phyloP scores from a whole-genome alignment of 2,329 filamentous ascomycete genomes.

The Paraconiothyrium brasiliense region DNA sequence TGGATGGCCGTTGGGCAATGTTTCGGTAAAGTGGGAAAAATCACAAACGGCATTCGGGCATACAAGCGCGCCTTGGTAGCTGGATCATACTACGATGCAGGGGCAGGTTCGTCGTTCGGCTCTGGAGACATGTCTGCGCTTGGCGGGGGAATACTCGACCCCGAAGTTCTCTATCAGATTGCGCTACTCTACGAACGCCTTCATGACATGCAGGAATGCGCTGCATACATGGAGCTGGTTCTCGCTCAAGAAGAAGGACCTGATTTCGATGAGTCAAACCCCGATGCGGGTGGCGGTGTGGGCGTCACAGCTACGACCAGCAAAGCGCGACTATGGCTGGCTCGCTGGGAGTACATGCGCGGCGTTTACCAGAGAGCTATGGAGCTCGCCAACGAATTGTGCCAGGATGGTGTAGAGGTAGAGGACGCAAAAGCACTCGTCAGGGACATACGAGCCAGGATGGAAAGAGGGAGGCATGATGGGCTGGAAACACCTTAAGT shows the following conservation, averaged over 20 bases:
- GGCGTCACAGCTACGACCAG: constrained; percentile 92
- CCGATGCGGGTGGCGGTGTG: constrained; percentile 66
- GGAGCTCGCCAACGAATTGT: constrained; percentile 86
- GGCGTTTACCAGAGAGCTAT: constrained; percentile 80
- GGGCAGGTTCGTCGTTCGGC: constrained; percentile 60
- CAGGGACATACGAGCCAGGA: constrained; percentile 80
- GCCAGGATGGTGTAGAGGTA: constrained; percentile 94
- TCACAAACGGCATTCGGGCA: constrained; percentile 92
- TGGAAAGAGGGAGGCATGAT: constrained; percentile 60
- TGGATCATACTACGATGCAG: constrained; percentile 83
- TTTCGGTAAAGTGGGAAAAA: constrained; percentile 85
- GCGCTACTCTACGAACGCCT: constrained; percentile 87
- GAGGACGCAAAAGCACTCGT: constrained; percentile 96
- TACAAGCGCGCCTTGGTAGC: constrained; percentile 91
- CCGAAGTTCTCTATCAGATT: constrained; percentile 89
- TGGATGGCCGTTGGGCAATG: constrained; percentile 97
- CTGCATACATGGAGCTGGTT: constrained; percentile 94
- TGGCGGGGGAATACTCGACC: constrained; percentile 74
- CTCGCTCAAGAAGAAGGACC: constrained; percentile 87
- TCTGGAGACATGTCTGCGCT: constrained; percentile 53
- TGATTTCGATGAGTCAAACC: constrained; percentile 48
- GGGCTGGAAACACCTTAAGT: constrained; percentile 6
- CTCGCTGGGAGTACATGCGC: constrained; percentile 78
- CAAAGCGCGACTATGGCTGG: constrained; percentile 93
- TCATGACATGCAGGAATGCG: constrained; percentile 79